Conservation (phyloP, 768 basidiomycete genomes). For the Lactarius quietus region DNA sequence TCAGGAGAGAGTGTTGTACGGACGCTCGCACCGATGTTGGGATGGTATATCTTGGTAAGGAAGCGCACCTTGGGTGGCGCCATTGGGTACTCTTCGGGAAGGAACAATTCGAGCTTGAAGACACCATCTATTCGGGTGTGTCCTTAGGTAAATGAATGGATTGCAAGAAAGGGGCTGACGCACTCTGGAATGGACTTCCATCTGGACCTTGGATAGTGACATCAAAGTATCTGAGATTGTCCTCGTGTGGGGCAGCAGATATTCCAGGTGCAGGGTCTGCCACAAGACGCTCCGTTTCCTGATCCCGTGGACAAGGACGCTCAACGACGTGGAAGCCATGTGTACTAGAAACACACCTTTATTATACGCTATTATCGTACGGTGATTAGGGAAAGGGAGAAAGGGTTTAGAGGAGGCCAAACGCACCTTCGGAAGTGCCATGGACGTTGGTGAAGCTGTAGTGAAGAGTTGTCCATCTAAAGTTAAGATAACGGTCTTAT, state of each 20-base stretch:
- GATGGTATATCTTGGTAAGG: conserved; percentile 97
- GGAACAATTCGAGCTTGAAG: conserved; percentile 95
- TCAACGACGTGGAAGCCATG: neutral
- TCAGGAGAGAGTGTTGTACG: neutral
- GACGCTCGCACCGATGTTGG: conserved; percentile 84
- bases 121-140: conserved; percentile 59
- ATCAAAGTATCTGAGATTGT: conserved; percentile 98
- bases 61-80: conserved; percentile 97
- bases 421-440: conserved; percentile 55
- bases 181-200: conserved; percentile 83
- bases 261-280: conserved; percentile 98
- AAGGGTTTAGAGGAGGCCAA: neutral
- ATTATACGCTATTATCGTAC: conserved; percentile 45
- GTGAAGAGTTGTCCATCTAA: neutral
- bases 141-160: neutral
- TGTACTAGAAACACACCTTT: conserved; percentile 39
- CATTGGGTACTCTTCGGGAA: conserved; percentile 99
- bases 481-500: neutral
- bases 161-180: conserved; percentile 26
- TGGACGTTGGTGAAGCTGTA: conserved; percentile 22
- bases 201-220: conserved; percentile 94
- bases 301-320: conserved; percentile 11
- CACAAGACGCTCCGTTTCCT: conserved; percentile 98
- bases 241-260: conserved; percentile 91
- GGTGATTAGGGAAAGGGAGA: neutral